Evolutionary conservation across 352 stramenopile species (phyloP), one percentile per base, ranked within the genome.

Genomic region (Nannochloropsis limnetica): DNA sequence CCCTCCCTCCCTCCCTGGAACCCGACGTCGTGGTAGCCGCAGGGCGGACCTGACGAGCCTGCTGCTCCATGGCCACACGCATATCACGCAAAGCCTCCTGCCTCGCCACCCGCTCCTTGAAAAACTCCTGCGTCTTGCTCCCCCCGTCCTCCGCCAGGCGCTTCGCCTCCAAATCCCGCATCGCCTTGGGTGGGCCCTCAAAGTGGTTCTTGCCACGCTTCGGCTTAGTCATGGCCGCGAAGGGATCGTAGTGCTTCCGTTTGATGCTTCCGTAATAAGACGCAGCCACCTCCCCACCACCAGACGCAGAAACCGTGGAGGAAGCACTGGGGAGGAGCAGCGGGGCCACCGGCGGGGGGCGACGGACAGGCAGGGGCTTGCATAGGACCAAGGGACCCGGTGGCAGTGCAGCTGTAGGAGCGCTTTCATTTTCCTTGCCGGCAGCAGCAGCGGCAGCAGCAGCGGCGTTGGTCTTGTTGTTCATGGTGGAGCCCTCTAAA

Each of bases 91-190:
- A 74, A 6, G 25, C 11, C n/a, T 74, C 61, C 20, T 74, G n/a
- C n/a, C 61, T 25, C 15, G 61, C 61, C n/a, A 74, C 61, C n/a
- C 61, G 61, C n/a, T 74, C 61, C 61, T 31, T 25, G 22, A 74
- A 74, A 29, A 74, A 74, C n/a, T 74, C 61, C 22, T 74, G 61
- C 0, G 61, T 74, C 61, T 74, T 74, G 61, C 61, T 74, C 9
- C 61, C 61, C n/a, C n/a, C 61, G n/a, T 74, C 61, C 61, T 74
- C 61, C 61, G 61, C 20, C 61, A 29, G 11, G 22, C 61, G 61
- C 25, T 74, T 74, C n/a, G 61, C 61, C 61, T 74, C 61, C 61
- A 74, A 74, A 74, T 74, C 61, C 61, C 61, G n/a, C 61, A 74
- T 74, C 9, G 61, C 61, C 22, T 28, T 74, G 9, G 61, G 25